phyloP scores from a whole-genome alignment of 805 yeast species.

The Hanseniaspora taiwanica region DNA sequence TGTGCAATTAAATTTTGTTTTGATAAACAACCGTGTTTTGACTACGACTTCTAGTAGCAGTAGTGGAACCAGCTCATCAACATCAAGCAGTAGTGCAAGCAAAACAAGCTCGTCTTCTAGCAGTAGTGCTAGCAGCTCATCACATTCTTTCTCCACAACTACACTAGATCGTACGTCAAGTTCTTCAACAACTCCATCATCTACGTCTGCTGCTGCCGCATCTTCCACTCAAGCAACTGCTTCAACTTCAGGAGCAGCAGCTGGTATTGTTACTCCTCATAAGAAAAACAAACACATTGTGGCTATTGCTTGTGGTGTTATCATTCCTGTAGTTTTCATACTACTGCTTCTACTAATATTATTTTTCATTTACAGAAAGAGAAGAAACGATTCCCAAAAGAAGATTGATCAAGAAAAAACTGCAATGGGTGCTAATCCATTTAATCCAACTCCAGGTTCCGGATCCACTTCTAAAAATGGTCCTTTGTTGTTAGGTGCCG shows the following conservation, averaged over 20 bases:
- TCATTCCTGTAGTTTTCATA: slow-evolving; percentile 50
- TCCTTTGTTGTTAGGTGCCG: too few species aligned
- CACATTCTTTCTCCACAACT: slow-evolving; percentile 16
- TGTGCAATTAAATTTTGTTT: slow-evolving; percentile 42
- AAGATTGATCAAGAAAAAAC: slow-evolving; percentile 23
- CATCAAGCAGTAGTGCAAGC: too few species aligned
- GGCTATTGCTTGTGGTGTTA: slow-evolving; percentile 90
- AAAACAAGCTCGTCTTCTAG: slow-evolving; percentile 1
- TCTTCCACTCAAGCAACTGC: slow-evolving; percentile 21
- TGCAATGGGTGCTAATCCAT: slow-evolving; percentile 28
- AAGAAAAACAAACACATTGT: slow-evolving; percentile 35
- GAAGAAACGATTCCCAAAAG: slow-evolving; percentile 19
- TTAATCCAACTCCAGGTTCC: slow-evolving; percentile 25
- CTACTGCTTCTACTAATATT: slow-evolving; percentile 36
- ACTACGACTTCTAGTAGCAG: neutral
- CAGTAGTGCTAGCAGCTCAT: slow-evolving; percentile 10
- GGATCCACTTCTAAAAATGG: slow-evolving; percentile 13
- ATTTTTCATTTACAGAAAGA: slow-evolving; percentile 42
- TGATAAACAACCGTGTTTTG: slow-evolving; percentile 30
- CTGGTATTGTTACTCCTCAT: slow-evolving; percentile 10
- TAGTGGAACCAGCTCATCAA: neutral
- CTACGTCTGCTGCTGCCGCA: slow-evolving; percentile 21
- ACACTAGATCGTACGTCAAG: slow-evolving; percentile 10
- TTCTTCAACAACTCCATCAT: slow-evolving; percentile 13
- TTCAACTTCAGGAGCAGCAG: slow-evolving; percentile 18